Percentiles rank a stretch among this genome's conserved stretches.
phyloP scores from a whole-genome alignment of 345 rosid species.

The Anacardium occidentale region DNA sequence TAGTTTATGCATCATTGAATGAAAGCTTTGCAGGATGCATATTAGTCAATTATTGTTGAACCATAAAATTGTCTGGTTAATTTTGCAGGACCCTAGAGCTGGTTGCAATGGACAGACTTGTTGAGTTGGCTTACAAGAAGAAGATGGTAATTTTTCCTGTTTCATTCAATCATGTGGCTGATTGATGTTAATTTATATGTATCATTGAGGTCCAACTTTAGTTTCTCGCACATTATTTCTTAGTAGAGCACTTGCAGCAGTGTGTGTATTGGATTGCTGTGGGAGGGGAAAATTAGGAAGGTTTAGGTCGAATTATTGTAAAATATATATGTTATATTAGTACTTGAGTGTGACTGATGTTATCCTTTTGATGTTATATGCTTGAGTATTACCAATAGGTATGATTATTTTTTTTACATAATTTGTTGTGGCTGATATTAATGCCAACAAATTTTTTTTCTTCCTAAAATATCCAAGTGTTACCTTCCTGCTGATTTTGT shows the following conservation, averaged over 20 bases:
- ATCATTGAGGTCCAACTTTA: not conserved
- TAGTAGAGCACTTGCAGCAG: no score
- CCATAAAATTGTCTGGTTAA: not conserved
- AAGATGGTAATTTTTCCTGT: slow-evolving; percentile 37
- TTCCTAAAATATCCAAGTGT: not conserved
- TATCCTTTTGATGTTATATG: not conserved
- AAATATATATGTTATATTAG: not conserved
- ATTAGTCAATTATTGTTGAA: not conserved
- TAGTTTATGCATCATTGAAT: slow-evolving; percentile 20
- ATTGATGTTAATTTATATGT: not conserved
- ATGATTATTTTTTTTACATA: no score
- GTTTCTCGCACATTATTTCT: not conserved
- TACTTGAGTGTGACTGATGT: not conserved
- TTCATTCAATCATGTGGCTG: slow-evolving; percentile 1
- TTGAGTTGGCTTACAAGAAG: slow-evolving; percentile 56
- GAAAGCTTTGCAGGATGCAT: not conserved
- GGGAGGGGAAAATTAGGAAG: not conserved
- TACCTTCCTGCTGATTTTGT: not conserved
- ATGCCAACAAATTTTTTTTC: not conserved
- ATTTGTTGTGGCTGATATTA: not conserved
- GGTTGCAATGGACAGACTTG: slow-evolving; percentile 54
- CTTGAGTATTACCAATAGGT: no score
- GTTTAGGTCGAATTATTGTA: not conserved
- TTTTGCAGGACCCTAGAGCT: slow-evolving; percentile 48
- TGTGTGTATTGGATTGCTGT: not conserved